These are phyloP conservation scores for Neurospora terricola DNA, from an alignment of 495 filamentous ascomycete species.

Conservation along the genomic window DNA sequence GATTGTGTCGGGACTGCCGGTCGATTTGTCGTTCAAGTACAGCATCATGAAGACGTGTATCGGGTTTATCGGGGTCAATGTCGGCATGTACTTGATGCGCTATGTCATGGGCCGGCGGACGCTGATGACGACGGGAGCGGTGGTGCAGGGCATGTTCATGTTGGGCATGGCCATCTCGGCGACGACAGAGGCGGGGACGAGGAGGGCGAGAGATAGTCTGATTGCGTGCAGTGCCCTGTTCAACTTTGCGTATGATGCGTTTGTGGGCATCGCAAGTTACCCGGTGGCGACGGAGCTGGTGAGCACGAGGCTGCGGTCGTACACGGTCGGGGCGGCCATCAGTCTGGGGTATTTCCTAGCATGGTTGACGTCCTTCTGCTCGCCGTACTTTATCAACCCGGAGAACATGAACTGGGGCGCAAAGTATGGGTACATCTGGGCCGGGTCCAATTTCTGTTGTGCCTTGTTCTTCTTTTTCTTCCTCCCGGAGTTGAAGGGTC, in stretches of 20 bases:
- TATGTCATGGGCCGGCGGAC: constrained; percentile 25
- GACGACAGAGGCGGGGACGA: constrained; percentile 18
- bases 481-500: constrained; percentile 41
- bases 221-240: constrained; percentile 16
- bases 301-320: constrained; percentile 4
- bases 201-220: constrained; percentile 17
- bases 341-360: constrained; percentile 12
- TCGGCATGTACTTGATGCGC: constrained; percentile 31
- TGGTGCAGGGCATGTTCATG: constrained; percentile 25
- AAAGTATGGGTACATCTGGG: constrained; percentile 46
- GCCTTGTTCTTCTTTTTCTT: constrained; percentile 42
- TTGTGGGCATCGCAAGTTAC: constrained; percentile 9
- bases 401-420: constrained; percentile 19
- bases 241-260: constrained; percentile 12
- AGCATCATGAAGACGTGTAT: constrained; percentile 29
- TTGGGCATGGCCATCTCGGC: constrained; percentile 27
- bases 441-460: constrained; percentile 31
- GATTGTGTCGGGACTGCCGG: constrained; percentile 25
- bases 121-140: constrained; percentile 25
- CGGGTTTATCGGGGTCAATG: constrained; percentile 29
- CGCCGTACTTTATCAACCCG: constrained; percentile 17
- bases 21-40: constrained; percentile 30
- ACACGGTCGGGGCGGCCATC: constrained; percentile 11
- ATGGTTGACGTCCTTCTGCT: constrained; percentile 11
- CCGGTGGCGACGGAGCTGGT: constrained; percentile 4